phyloP scores from a whole-genome alignment of 2,329 filamentous ascomycete genomes.

The Ceratocystis huliohia region DNA sequence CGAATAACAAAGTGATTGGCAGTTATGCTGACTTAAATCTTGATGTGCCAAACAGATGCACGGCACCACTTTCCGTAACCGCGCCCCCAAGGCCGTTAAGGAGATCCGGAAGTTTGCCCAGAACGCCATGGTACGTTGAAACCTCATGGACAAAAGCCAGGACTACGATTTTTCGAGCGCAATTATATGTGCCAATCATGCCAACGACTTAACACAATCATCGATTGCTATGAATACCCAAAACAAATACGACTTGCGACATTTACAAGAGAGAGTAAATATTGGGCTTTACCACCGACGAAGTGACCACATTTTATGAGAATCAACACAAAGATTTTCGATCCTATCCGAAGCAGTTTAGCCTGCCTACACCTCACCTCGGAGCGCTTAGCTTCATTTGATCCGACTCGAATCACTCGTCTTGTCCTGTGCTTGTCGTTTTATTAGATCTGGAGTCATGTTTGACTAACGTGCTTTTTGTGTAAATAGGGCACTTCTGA shows the following conservation, averaged over 20 bases:
- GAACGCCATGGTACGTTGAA: slow-evolving; percentile 78
- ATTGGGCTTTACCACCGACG: not conserved
- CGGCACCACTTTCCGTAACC: slow-evolving; percentile 98
- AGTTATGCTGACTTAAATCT: slow-evolving; percentile 28
- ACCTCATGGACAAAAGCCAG: slow-evolving; percentile 10
- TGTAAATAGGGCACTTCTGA: slow-evolving; percentile 71
- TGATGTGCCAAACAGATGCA: slow-evolving; percentile 53
- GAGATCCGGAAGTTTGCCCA: slow-evolving; percentile 93
- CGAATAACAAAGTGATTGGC: not conserved
- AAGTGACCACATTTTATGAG: not conserved
- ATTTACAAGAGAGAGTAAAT: not conserved
- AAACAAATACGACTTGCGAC: not conserved
- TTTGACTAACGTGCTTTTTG: slow-evolving; percentile 17
- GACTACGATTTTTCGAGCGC: slow-evolving; percentile 15
- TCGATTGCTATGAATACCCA: not conserved
- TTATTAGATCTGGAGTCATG: not conserved
- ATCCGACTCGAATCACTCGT: slow-evolving; percentile 1
- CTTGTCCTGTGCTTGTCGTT: not conserved
- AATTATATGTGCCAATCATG: not conserved
- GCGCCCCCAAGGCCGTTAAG: slow-evolving; percentile 96
- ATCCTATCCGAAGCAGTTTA: not conserved
- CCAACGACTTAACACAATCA: not conserved
- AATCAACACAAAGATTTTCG: not conserved
- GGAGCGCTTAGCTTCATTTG: not conserved
- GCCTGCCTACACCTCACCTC: not conserved